phyloP scores from a whole-genome alignment of 1,139 yeast species.

The Insectozyma bohioensis region DNA sequence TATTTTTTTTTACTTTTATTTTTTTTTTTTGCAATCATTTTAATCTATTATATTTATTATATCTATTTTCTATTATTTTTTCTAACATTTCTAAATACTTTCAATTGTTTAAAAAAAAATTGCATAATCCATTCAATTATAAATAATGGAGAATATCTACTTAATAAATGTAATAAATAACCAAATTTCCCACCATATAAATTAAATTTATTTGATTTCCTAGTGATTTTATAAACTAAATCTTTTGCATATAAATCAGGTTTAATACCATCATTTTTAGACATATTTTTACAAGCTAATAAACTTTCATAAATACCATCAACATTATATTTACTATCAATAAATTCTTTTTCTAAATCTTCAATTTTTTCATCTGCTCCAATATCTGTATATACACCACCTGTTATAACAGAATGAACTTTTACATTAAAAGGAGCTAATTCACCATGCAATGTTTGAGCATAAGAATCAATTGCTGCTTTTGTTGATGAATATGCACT shows the following conservation, averaged over 20 bases:
- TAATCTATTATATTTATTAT: background rate
- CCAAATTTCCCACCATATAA: conserved; percentile 28
- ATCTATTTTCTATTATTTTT: conserved; percentile 1
- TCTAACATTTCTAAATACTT: conserved; percentile 17
- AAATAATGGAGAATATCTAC: conserved; percentile 31
- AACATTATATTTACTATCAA: conserved; percentile 25
- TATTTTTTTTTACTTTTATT: background rate
- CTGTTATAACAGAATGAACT: conserved; percentile 40
- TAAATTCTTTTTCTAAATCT: conserved; percentile 4
- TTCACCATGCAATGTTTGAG: conserved; percentile 62
- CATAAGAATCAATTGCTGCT: conserved; percentile 76
- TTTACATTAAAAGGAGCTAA: conserved; percentile 42
- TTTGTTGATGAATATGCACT: conserved; percentile 36
- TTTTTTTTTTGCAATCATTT: background rate
- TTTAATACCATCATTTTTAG: conserved; percentile 22
- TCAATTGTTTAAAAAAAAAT: conserved; percentile 28
- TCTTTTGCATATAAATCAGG: conserved; percentile 31
- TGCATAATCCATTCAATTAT: conserved; percentile 25
- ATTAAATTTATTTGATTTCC: conserved; percentile 27
- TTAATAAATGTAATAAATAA: conserved; percentile 21
- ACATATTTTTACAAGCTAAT: conserved; percentile 24
- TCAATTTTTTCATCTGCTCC: conserved; percentile 16
- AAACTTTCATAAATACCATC: conserved; percentile 30
- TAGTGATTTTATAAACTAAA: conserved; percentile 23
- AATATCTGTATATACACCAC: conserved; percentile 40